These are phyloP conservation scores for Teratosphaeria gauchensis DNA, from an alignment of 2,329 filamentous ascomycete genomes.

Conservation along the genomic window DNA sequence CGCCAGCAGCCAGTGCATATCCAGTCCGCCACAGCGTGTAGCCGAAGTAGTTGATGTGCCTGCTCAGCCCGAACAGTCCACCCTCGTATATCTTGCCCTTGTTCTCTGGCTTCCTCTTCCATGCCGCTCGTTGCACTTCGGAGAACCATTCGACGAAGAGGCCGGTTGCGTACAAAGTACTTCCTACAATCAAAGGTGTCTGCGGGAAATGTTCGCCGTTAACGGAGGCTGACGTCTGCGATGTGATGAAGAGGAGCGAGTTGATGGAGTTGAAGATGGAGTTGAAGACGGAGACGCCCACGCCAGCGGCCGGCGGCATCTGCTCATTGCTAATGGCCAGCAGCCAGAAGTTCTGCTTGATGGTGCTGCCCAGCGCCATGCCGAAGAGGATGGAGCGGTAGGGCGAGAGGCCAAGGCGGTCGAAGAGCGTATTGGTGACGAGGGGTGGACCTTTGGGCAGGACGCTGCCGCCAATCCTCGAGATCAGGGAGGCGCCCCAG, in stretches of 20 bases:
- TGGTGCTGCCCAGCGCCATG: constrained; percentile 43
- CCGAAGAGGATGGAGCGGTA: constrained; percentile 42
- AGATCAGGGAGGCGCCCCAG: constrained; percentile 34
- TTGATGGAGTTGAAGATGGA: constrained; percentile 46
- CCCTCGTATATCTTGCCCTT: constrained; percentile 43
- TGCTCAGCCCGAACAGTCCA: constrained; percentile 40
- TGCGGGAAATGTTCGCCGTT: constrained; percentile 33
- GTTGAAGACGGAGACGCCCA: constrained; percentile 44
- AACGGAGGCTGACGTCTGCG: constrained; percentile 37
- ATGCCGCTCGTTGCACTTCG: constrained; percentile 47
- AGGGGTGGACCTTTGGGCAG: constrained; percentile 33
- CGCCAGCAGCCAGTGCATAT: constrained; percentile 40
- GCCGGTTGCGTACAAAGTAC: constrained; percentile 41
- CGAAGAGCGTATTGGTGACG: constrained; percentile 32
- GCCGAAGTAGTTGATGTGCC: constrained; percentile 47
- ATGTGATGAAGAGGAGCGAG: constrained; percentile 44
- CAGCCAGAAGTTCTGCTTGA: constrained; percentile 51
- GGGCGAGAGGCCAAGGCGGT: constrained; percentile 38
- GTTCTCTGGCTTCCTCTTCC: constrained; percentile 43
- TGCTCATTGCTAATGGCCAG: constrained; percentile 39
- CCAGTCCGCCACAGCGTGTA: constrained; percentile 44
- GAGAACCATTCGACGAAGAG: constrained; percentile 45
- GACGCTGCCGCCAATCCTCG: constrained; percentile 35
- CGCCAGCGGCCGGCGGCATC: constrained; percentile 36
- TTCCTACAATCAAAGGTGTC: constrained; percentile 38